Conservation (phyloP, 2,329 filamentous ascomycete genomes). For the Hirsutella thompsonii region DNA sequence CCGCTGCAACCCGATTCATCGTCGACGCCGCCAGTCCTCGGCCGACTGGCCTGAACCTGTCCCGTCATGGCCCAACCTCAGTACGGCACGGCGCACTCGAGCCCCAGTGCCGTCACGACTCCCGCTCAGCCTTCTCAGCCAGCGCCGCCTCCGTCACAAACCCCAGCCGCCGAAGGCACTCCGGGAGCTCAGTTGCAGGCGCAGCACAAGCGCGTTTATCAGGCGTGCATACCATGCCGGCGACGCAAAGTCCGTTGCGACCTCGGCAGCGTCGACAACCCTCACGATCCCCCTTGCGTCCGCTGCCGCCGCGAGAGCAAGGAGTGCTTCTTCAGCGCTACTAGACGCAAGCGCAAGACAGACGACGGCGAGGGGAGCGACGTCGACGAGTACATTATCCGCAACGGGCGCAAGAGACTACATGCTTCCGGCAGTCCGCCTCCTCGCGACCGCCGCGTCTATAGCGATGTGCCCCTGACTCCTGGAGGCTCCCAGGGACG, state of each 20-base stretch:
- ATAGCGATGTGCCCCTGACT: conserved; percentile 44
- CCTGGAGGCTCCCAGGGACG: conserved; percentile 55
- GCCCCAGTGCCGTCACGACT: conserved; percentile 8
- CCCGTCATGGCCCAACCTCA: conserved; percentile 10
- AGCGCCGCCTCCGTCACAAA: background rate
- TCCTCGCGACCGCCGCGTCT: conserved; percentile 28
- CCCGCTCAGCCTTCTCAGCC: conserved; percentile 4
- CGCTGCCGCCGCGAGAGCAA: conserved; percentile 91
- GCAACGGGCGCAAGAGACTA: conserved; percentile 60
- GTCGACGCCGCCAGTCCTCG: conserved; percentile 1
- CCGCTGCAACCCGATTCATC: conserved; percentile 21
- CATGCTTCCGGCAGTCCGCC: conserved; percentile 33
- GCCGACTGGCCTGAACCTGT: background rate
- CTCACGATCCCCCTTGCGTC: conserved; percentile 85
- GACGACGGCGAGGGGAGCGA: conserved; percentile 40
- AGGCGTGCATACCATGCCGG: conserved; percentile 50
- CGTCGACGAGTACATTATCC: conserved; percentile 54
- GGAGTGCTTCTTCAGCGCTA: conserved; percentile 93
- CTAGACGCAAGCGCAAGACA: conserved; percentile 78
- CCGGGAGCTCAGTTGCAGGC: conserved; percentile 2
- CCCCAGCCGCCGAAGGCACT: background rate
- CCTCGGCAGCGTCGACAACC: conserved; percentile 73
- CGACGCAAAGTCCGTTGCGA: conserved; percentile 51
- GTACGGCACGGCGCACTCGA: conserved; percentile 7
- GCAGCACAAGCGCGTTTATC: conserved; percentile 50